A percentile compares a stretch with the other conserved stretches of the same genome.
phyloP scores from a whole-genome alignment of 176 grass and related monocot genomes.

The Aegilops bicornis region DNA sequence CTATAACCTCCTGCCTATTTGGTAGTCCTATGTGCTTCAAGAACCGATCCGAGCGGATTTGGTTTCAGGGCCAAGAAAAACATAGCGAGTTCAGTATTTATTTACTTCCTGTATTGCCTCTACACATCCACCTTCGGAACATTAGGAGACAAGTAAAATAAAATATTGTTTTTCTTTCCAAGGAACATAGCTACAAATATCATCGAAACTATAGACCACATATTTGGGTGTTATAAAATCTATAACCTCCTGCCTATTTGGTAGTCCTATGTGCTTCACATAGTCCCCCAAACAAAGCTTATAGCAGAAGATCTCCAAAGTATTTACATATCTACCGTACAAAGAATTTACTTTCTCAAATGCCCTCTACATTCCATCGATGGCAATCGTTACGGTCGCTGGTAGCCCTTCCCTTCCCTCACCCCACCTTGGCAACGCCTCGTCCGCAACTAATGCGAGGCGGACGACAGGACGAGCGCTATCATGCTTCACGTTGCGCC shows the following conservation, averaged over 20 bases:
- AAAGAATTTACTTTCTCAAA: slow-evolving; percentile 59
- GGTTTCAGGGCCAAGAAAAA: slow-evolving; percentile 19
- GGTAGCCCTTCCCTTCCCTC: slow-evolving; percentile 49
- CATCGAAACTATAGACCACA: slow-evolving; percentile 62
- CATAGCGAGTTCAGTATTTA: slow-evolving; percentile 34
- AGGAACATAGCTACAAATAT: slow-evolving; percentile 56
- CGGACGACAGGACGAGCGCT: slow-evolving; percentile 21
- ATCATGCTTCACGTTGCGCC: slow-evolving; percentile 47
- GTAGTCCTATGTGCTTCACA: slow-evolving; percentile 54
- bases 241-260: slow-evolving; percentile 64
- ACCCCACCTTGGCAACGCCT: slow-evolving; percentile 32
- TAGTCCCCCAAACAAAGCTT: slow-evolving; percentile 5
- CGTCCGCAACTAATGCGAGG: slow-evolving; percentile 40
- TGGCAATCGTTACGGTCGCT: slow-evolving; percentile 44
- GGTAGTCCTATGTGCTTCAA: no score
- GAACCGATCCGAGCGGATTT: not conserved
- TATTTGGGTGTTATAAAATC: slow-evolving; percentile 46
- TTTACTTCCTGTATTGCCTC: not conserved
- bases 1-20: no score
- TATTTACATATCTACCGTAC: slow-evolving; percentile 88
- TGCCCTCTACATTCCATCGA: slow-evolving; percentile 53
- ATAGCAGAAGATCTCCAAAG: slow-evolving; percentile 38
- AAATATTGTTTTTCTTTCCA: slow-evolving; percentile 18
- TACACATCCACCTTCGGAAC: slow-evolving; percentile 29
- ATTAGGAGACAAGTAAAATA: slow-evolving; percentile 33